Conservation (phyloP, 495 filamentous ascomycete species). For the Trichoderma asperelloides region DNA sequence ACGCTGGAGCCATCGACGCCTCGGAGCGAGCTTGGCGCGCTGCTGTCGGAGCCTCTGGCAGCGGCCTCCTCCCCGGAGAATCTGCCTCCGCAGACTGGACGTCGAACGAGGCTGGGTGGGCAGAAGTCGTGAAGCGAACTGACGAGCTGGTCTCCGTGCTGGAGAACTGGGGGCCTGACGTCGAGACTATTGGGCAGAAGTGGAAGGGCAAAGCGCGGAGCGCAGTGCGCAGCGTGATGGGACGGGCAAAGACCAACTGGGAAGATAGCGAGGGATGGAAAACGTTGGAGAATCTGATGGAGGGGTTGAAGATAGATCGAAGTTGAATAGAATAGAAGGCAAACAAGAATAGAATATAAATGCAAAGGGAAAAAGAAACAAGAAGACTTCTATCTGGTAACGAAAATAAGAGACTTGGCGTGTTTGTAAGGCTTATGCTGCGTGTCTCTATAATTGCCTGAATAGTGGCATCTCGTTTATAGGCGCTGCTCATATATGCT, state of each 20-base stretch:
- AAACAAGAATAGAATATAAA: background rate
- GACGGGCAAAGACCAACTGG: constrained; percentile 75
- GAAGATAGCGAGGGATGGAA: constrained; percentile 67
- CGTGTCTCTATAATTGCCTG: too few species aligned
- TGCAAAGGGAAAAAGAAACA: background rate
- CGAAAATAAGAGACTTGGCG: background rate
- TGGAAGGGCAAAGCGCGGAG: constrained; percentile 88
- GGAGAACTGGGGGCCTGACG: constrained; percentile 50
- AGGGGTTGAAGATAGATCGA: constrained; percentile 42
- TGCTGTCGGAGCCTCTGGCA: constrained; percentile 36
- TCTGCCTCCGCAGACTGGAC: constrained; percentile 29
- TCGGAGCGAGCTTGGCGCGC: constrained; percentile 87
- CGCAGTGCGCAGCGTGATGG: constrained; percentile 70
- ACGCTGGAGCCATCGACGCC: constrained; percentile 62
- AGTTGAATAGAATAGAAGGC: background rate
- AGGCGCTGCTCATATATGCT: too few species aligned
- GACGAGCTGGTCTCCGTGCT: constrained; percentile 56
- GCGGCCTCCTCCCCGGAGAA: constrained; percentile 12
- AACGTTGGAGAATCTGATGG: constrained; percentile 48
- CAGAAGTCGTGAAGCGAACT: constrained; percentile 52
- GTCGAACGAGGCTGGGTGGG: constrained; percentile 43
- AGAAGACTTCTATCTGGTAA: background rate
- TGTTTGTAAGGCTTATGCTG: too few species aligned
- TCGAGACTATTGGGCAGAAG: constrained; percentile 45
- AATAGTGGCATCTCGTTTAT: too few species aligned